A percentile compares a stretch with the other conserved stretches of the same genome.
Conservation (phyloP, 257 asterid genomes). For the Eustoma russellianum region DNA sequence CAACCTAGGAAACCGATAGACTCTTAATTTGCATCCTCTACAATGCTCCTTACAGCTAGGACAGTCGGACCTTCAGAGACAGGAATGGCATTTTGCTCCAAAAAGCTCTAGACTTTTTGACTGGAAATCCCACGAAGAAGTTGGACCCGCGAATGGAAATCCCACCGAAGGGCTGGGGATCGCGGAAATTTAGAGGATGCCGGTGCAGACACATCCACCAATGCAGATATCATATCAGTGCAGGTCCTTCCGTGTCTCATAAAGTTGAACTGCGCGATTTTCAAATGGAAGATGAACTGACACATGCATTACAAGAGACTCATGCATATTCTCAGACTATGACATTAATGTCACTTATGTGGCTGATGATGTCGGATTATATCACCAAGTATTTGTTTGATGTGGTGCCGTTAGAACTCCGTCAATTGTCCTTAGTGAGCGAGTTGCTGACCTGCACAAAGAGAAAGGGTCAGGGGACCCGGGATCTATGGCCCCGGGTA, state of each 20-base stretch:
- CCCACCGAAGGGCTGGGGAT: conserved; percentile 8
- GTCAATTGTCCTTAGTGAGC: too few relatives aligned
- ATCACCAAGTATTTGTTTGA: too few relatives aligned
- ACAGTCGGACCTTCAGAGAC: too few relatives aligned
- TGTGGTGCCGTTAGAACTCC: too few relatives aligned
- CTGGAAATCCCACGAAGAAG: conserved; percentile 19
- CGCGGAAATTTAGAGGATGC: conserved; percentile 12
- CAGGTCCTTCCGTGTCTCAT: conserved; percentile 18
- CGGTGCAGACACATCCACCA: conserved; percentile 5
- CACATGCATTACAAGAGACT: conserved; percentile 45
- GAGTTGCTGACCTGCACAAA: too few relatives aligned
- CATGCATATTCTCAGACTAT: conserved; percentile 83
- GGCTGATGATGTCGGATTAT: too few relatives aligned
- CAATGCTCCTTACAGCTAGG: too few relatives aligned
- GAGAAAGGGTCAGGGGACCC: too few relatives aligned
- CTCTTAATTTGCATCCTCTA: too few relatives aligned
- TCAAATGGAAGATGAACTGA: conserved; percentile 78
- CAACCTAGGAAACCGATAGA: too few relatives aligned
- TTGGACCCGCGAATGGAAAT: conserved; percentile 8
- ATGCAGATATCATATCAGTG: conserved; percentile 9
- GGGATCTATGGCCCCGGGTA: too few relatives aligned
- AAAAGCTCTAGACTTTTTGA: conserved; percentile 44
- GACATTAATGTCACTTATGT: conserved; percentile 70
- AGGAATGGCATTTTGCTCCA: too few relatives aligned
- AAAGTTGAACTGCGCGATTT: conserved; percentile 31